Percentiles rank a stretch among this genome's conserved stretches.
Conservation (phyloP, 2,329 filamentous ascomycete genomes). For the Colletotrichum sp. region DNA sequence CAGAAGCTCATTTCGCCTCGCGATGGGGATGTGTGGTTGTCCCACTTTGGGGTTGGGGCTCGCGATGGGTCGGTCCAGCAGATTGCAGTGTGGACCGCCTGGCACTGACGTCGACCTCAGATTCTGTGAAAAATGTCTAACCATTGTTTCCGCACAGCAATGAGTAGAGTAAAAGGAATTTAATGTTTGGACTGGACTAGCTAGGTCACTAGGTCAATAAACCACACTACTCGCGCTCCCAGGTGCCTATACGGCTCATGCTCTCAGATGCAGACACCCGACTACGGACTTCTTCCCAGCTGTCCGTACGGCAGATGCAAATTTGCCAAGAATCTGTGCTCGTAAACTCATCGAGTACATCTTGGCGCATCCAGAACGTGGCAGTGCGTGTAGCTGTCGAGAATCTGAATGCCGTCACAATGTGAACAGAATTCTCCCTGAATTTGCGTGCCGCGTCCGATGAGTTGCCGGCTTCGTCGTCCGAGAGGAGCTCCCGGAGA, state of each 20-base stretch:
- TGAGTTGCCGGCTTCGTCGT: neutral
- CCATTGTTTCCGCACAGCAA: neutral
- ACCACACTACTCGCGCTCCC: neutral
- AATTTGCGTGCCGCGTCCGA: neutral
- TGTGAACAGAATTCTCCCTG: neutral
- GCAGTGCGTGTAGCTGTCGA: neutral
- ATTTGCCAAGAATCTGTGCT: neutral
- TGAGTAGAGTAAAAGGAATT: neutral
- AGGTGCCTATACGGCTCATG: neutral
- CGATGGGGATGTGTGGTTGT: neutral
- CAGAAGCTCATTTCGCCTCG: neutral
- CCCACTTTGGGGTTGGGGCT: neutral
- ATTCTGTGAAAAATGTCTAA: neutral
- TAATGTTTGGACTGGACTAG: neutral
- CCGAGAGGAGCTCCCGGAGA: neutral
- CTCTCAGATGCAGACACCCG: neutral
- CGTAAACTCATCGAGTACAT: neutral
- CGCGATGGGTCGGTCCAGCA: neutral
- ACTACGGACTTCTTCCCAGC: neutral
- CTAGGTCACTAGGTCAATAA: neutral
- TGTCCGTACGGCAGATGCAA: neutral
- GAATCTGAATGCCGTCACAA: constrained; percentile 1
- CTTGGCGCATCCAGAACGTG: constrained; percentile 6
- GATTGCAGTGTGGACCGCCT: neutral
- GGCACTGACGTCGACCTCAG: neutral